A percentile compares a stretch with the other conserved stretches of the same genome.
These are phyloP conservation scores for Talaromyces proteolyticus DNA, from an alignment of 495 filamentous ascomycete species.

Conservation along the genomic window DNA sequence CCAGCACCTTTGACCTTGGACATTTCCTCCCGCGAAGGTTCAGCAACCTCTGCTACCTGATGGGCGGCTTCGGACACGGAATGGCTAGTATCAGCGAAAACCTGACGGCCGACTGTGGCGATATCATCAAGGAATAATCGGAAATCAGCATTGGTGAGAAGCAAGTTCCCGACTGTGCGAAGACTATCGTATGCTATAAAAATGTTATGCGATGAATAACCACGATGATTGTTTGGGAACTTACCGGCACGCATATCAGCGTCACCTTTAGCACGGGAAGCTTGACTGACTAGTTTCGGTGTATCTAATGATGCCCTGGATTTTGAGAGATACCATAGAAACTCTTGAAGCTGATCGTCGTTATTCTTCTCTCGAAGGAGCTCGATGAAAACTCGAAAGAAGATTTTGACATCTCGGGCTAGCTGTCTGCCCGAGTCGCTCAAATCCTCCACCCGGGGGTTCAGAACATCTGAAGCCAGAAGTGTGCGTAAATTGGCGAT, in stretches of 20 bases:
- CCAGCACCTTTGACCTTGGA: slow-evolving; percentile 51
- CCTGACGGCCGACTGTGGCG: slow-evolving; percentile 69
- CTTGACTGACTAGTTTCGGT: slow-evolving; percentile 56
- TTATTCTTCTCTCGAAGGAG: slow-evolving; percentile 75
- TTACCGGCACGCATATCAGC: slow-evolving; percentile 76
- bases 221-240: neutral
- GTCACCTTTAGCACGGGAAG: slow-evolving; percentile 57
- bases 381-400: slow-evolving; percentile 69
- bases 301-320: slow-evolving; percentile 65
- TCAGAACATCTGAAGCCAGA: slow-evolving; percentile 70
- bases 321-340: slow-evolving; percentile 78
- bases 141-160: slow-evolving; percentile 88
- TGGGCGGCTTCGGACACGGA: slow-evolving; percentile 67
- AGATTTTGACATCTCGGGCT: slow-evolving; percentile 64
- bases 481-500: slow-evolving; percentile 78
- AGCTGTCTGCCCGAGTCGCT: slow-evolving; percentile 72
- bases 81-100: slow-evolving; percentile 82
- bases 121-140: slow-evolving; percentile 81
- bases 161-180: slow-evolving; percentile 73
- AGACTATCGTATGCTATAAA: slow-evolving; percentile 75
- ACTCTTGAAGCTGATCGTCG: slow-evolving; percentile 83
- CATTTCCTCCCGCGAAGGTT: slow-evolving; percentile 58
- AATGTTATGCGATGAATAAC: no score
- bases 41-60: slow-evolving; percentile 62
- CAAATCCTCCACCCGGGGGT: slow-evolving; percentile 67